Evolutionary conservation across 2,329 filamentous ascomycete species (phyloP).

Genomic region (Ophiosphaerella herpotricha): DNA sequence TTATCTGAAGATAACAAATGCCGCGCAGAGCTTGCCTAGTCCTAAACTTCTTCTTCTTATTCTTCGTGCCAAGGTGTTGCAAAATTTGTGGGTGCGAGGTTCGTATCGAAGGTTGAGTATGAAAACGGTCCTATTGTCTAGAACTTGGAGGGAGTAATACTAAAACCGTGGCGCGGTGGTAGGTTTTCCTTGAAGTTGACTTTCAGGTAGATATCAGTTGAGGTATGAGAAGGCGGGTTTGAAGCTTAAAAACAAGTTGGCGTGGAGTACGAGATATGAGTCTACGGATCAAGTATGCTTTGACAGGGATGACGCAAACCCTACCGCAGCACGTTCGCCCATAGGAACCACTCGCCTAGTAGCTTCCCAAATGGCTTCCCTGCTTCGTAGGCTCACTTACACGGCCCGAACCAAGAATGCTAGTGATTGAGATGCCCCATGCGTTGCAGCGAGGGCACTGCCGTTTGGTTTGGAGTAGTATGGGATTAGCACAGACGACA

Average conservation of each 20-base stretch:
- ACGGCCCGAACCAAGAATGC: conserved; percentile 10
- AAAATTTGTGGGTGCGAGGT: too few relatives aligned
- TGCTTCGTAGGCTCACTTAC: conserved; percentile 17
- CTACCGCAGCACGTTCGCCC: conserved; percentile 7
- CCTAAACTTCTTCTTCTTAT: too few relatives aligned
- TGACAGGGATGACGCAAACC: neutral
- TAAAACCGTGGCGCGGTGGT: neutral
- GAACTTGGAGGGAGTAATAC: too few relatives aligned
- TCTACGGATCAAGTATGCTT: neutral
- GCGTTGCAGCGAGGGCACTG: conserved; percentile 31
- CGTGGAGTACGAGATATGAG: neutral
- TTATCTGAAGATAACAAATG: neutral
- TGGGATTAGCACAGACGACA: conserved; percentile 15
- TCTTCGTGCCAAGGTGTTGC: too few relatives aligned
- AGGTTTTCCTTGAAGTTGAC: neutral
- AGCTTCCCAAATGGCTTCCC: conserved; percentile 20
- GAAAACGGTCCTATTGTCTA: too few relatives aligned
- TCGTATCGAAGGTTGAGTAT: too few relatives aligned
- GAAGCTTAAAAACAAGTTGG: conserved; percentile 2
- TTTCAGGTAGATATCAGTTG: neutral
- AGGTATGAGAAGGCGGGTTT: neutral
- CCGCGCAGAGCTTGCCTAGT: too few relatives aligned
- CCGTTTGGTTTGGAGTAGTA: conserved; percentile 18
- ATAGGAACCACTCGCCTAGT: conserved; percentile 7
- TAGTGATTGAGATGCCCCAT: conserved; percentile 22